phyloP scores from a whole-genome alignment of 2,329 filamentous ascomycete species.

The Aspergillus sclerotialis region DNA sequence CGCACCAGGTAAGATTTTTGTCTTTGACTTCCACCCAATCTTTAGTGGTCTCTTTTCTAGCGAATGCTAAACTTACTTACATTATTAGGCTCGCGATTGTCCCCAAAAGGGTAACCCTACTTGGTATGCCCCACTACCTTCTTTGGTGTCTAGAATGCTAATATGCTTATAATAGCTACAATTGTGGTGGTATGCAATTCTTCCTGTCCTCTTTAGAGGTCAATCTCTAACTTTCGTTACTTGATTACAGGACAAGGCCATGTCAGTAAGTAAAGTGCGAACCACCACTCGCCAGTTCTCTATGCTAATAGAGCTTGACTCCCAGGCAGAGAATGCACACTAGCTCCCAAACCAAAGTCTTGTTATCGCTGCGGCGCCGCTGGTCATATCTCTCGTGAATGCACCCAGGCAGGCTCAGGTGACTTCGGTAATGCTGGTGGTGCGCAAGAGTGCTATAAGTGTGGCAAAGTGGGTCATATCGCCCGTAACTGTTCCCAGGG shows the following conservation, averaged over 20 bases:
- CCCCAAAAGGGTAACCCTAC: conserved; percentile 76
- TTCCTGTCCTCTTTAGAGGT: conserved; percentile 1
- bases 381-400: conserved; percentile 87
- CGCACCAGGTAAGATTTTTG: conserved; percentile 60
- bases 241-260: conserved; percentile 55
- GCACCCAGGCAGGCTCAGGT: conserved; percentile 40
- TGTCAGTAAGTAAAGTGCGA: conserved; percentile 56
- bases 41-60: not conserved
- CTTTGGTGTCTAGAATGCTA: too few species aligned
- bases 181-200: conserved; percentile 62
- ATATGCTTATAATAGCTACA: conserved; percentile 63
- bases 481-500: conserved; percentile 59
- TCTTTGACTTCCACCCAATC: not conserved
- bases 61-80: conserved; percentile 12
- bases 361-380: conserved; percentile 63
- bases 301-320: conserved; percentile 11
- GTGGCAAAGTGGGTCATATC: conserved; percentile 92
- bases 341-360: conserved; percentile 76
- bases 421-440: conserved; percentile 42
- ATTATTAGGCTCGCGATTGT: conserved; percentile 68
- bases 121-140: conserved; percentile 53
- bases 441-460: conserved; percentile 90
- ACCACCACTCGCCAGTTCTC: not conserved
- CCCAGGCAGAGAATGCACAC: conserved; percentile 81
- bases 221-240: conserved; percentile 8